Evolutionary conservation across 768 basidiomycete species (phyloP).

Genomic region (Pisolithus microcarpus): DNA sequence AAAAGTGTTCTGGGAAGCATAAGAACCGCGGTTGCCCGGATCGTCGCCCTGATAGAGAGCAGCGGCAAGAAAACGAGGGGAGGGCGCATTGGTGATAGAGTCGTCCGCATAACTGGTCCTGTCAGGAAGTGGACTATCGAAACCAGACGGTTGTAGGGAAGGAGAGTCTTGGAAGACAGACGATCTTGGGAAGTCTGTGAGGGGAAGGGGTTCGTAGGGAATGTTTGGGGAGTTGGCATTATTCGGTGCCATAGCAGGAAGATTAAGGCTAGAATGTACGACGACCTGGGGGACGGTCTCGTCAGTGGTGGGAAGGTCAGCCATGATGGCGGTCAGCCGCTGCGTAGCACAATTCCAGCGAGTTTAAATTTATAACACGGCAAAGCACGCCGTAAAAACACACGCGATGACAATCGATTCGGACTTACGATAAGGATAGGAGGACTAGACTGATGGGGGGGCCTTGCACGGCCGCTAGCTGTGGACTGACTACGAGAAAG

Average conservation of each 20-base stretch:
- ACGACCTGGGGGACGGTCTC: background rate
- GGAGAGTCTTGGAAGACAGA: conserved; percentile 43
- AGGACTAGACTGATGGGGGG: background rate
- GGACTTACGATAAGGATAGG: too few relatives aligned
- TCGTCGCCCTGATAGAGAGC: conserved; percentile 42
- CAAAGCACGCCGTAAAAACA: too few relatives aligned
- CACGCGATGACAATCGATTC: too few relatives aligned
- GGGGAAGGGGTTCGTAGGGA: conserved; percentile 53
- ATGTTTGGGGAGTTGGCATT: conserved; percentile 25
- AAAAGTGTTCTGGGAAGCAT: conserved; percentile 43
- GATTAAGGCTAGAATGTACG: background rate
- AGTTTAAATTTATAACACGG: background rate
- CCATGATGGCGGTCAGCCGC: background rate
- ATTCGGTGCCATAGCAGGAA: conserved; percentile 11
- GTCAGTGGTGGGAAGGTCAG: background rate
- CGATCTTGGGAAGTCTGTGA: conserved; percentile 38
- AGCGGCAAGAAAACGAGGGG: conserved; percentile 57
- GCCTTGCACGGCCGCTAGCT: background rate
- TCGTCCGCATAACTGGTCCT: conserved; percentile 25
- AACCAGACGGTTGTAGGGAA: conserved; percentile 18
- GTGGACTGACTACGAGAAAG: background rate
- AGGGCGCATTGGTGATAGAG: conserved; percentile 36
- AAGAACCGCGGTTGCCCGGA: conserved; percentile 43
- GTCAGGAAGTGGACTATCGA: conserved; percentile 19
- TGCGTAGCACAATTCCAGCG: background rate